Evolutionary conservation across 2,329 filamentous ascomycete species (phyloP).

Genomic region (Chaetomium strumarium): DNA sequence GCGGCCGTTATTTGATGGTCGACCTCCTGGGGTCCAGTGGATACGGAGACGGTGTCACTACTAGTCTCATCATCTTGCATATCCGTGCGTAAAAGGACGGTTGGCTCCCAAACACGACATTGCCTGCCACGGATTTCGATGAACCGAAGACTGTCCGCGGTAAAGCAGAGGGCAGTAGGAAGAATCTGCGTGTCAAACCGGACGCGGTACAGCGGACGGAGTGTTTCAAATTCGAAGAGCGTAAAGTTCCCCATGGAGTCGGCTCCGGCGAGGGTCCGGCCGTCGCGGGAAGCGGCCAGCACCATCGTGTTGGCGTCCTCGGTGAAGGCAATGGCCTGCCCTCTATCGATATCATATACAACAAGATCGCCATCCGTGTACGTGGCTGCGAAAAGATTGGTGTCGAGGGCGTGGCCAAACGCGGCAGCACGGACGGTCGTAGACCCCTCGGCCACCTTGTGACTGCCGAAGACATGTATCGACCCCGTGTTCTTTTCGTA

Average conservation of each 20-base stretch:
- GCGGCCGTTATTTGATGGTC: neutral
- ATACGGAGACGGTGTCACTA: slow-evolving; percentile 14
- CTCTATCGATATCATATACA: slow-evolving; percentile 22
- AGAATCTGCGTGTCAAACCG: slow-evolving; percentile 6
- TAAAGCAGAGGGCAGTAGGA: slow-evolving; percentile 19
- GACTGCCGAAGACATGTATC: neutral
- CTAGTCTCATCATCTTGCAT: slow-evolving; percentile 14
- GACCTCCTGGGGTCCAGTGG: slow-evolving; percentile 10
- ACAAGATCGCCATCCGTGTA: slow-evolving; percentile 28
- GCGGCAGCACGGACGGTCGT: slow-evolving; percentile 19
- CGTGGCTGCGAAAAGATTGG: slow-evolving; percentile 23
- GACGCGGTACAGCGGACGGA: slow-evolving; percentile 20
- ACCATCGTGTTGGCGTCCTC: slow-evolving; percentile 17
- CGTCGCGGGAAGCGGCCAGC: slow-evolving; percentile 27
- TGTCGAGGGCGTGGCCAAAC: slow-evolving; percentile 21
- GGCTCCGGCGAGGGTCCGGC: slow-evolving; percentile 26
- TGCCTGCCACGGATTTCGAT: slow-evolving; percentile 22
- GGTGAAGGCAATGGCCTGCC: slow-evolving; percentile 1
- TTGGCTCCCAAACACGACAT: slow-evolving; percentile 25
- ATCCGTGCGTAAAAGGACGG: slow-evolving; percentile 21
- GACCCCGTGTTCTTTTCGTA: slow-evolving; percentile 26
- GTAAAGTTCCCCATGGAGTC: slow-evolving; percentile 24
- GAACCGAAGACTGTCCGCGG: slow-evolving; percentile 18
- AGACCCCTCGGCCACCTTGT: slow-evolving; percentile 7
- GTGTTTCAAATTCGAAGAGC: slow-evolving; percentile 27